phyloP scores from a whole-genome alignment of 1,284 basidiomycete genomes.

The Rhizoctonia solani region DNA sequence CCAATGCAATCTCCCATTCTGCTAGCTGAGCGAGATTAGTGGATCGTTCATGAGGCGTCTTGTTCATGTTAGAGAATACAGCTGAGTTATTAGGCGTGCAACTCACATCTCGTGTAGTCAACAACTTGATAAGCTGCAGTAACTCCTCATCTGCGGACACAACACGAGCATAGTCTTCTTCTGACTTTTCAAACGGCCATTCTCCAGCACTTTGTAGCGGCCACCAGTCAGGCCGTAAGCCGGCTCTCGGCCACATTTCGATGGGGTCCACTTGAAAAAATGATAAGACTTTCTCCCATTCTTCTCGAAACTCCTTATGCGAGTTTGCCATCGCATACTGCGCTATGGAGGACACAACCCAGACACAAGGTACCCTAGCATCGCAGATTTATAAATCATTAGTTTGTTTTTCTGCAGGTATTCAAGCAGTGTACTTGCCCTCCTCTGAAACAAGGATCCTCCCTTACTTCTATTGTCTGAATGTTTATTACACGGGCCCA shows the following conservation, averaged over 20 bases:
- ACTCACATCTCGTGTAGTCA: neutral
- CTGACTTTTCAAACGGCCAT: neutral
- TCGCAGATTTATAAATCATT: too few species aligned
- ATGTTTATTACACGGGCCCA: neutral
- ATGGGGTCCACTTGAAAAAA: neutral
- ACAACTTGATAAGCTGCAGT: neutral
- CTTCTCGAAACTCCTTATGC: neutral
- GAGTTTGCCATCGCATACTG: neutral
- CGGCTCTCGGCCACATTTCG: neutral
- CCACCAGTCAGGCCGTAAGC: conserved; percentile 1
- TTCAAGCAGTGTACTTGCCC: neutral
- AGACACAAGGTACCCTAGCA: neutral
- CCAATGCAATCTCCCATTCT: neutral
- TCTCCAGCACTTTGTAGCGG: neutral
- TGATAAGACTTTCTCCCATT: neutral
- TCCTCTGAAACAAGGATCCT: neutral
- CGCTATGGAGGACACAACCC: neutral
- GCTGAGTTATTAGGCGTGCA: neutral
- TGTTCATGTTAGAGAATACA: neutral
- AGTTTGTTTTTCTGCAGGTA: neutral
- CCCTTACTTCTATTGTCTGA: neutral
- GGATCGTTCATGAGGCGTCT: neutral
- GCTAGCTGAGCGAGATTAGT: neutral
- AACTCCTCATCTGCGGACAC: neutral
- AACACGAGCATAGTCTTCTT: neutral